Evolutionary conservation across 2,329 filamentous ascomycete genomes (phyloP).

Genomic region (Venturia aucupariae): DNA sequence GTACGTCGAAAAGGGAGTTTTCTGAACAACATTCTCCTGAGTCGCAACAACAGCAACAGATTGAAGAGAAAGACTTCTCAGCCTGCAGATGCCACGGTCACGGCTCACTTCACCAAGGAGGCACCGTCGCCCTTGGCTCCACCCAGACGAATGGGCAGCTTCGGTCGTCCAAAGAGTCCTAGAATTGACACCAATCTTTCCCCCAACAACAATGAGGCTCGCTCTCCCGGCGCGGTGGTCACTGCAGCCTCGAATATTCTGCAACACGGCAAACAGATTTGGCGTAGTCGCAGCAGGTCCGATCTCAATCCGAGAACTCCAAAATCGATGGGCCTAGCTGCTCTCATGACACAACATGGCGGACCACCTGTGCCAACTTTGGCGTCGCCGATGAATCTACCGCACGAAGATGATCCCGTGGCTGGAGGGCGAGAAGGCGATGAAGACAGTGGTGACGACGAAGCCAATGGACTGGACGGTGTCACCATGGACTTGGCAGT

Average conservation of each 20-base stretch:
- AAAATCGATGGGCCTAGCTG: constrained; percentile 32
- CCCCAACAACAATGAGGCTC: constrained; percentile 43
- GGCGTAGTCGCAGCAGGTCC: constrained; percentile 47
- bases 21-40: constrained; percentile 37
- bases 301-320: constrained; percentile 40
- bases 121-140: not conserved
- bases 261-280: constrained; percentile 34
- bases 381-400: constrained; percentile 31
- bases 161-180: constrained; percentile 33
- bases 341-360: constrained; percentile 48
- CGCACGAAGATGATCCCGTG: not conserved
- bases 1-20: constrained; percentile 43
- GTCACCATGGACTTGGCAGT: constrained; percentile 53
- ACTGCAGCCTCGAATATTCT: constrained; percentile 27
- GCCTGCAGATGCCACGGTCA: constrained; percentile 18
- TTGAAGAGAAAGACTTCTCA: constrained; percentile 41
- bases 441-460: constrained; percentile 28
- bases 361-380: constrained; percentile 50
- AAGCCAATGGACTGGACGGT: constrained; percentile 40
- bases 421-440: constrained; percentile 26
- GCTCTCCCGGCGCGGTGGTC: constrained; percentile 38
- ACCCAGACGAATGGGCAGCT: constrained; percentile 32
- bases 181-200: constrained; percentile 30
- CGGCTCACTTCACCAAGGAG: not conserved
- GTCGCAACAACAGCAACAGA: constrained; percentile 33